Conservation (phyloP, 768 basidiomycete genomes). For the Rhodotorula sphaerocarpa region DNA sequence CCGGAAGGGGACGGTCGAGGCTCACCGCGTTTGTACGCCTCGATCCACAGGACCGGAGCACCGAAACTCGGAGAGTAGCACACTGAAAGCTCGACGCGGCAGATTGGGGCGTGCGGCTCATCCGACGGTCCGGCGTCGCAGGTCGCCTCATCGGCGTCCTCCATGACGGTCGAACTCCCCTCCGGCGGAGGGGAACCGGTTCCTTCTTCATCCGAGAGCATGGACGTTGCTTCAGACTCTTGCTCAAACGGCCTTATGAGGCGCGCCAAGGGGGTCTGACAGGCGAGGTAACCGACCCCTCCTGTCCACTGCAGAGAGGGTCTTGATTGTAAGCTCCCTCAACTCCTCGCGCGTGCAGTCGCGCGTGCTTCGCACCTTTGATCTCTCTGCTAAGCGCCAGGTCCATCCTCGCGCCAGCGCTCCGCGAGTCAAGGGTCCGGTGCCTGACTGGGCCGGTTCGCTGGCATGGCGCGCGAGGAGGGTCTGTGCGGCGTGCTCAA, state of each 20-base stretch:
- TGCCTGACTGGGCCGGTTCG: too few species aligned
- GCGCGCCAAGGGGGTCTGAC: neutral
- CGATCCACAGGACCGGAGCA: constrained; percentile 78
- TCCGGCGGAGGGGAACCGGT: too few species aligned
- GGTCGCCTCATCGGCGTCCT: neutral
- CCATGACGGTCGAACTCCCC: too few species aligned
- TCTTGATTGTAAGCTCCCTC: neutral
- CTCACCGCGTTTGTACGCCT: constrained; percentile 60
- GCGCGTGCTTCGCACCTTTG: too few species aligned
- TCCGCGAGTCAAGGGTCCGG: too few species aligned
- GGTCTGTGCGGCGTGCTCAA: neutral
- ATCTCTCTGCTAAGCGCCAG: too few species aligned
- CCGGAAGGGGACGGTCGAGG: neutral
- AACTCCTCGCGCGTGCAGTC: too few species aligned
- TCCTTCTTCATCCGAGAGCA: neutral
- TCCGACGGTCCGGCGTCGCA: constrained; percentile 1
- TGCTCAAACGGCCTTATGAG: too few species aligned
- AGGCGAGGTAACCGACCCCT: constrained; percentile 7
- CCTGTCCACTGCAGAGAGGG: constrained; percentile 5
- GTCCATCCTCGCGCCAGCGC: too few species aligned
- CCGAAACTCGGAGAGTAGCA: constrained; percentile 70
- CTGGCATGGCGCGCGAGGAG: neutral
- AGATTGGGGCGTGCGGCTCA: constrained; percentile 32
- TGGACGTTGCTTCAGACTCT: too few species aligned
- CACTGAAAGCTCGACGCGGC: constrained; percentile 54